A percentile compares a stretch with the other conserved stretches of the same genome.
phyloP scores from a whole-genome alignment of 257 asterid genomes.

The Nicotiana benthamiana region DNA sequence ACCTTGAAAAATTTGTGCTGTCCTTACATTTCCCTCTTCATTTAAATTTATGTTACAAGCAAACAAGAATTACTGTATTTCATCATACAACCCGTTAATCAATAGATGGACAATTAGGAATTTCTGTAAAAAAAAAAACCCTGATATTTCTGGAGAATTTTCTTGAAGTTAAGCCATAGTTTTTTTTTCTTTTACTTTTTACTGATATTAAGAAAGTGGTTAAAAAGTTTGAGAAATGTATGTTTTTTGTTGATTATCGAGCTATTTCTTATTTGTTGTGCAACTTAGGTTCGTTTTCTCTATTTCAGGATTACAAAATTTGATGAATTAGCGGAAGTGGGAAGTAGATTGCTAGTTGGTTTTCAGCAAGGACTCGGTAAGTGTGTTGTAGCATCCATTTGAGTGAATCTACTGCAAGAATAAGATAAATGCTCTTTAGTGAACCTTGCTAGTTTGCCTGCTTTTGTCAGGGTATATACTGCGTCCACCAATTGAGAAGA shows the following conservation, averaged over 20 bases:
- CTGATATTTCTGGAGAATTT: no score
- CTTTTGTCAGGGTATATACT: slow-evolving; percentile 37
- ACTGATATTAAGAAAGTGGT: no score
- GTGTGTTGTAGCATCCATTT: slow-evolving; percentile 4
- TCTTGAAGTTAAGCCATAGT: no score
- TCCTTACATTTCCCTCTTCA: neutral
- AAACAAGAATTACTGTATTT: neutral
- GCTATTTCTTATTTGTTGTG: neutral
- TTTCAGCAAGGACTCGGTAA: slow-evolving; percentile 72
- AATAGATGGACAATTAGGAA: neutral
- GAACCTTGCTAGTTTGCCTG: neutral
- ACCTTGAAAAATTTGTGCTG: neutral
- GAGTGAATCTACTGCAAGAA: neutral
- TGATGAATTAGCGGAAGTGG: slow-evolving; percentile 50
- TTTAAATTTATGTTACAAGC: neutral
- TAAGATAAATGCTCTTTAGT: neutral
- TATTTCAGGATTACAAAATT: slow-evolving; percentile 44
- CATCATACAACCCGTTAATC: neutral
- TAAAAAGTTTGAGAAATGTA: no score
- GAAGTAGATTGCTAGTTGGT: slow-evolving; percentile 48
- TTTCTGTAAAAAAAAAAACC: no score
- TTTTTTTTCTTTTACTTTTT: no score
- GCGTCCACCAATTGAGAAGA: slow-evolving; percentile 37
- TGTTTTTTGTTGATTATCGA: neutral
- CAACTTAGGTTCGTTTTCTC: neutral